phyloP scores from a whole-genome alignment of 2,329 filamentous ascomycete species.

The Fusarium dimerum region DNA sequence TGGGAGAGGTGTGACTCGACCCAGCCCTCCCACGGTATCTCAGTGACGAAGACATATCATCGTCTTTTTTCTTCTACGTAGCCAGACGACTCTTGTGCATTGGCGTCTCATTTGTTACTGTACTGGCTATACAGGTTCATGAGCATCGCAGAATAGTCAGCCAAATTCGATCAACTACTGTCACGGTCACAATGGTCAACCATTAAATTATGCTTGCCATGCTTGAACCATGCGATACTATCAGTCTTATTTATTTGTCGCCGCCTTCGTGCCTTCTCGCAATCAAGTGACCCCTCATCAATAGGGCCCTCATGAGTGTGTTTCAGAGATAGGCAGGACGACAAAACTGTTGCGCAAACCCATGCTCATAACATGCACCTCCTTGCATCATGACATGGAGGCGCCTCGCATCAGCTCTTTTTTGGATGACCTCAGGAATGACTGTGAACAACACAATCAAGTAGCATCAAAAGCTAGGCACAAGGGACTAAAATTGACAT shows the following conservation, averaged over 20 bases:
- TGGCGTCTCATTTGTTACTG: too few relatives aligned
- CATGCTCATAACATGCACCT: constrained; percentile 7
- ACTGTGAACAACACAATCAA: constrained; percentile 10
- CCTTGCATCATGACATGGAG: constrained; percentile 7
- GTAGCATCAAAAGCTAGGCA: not conserved
- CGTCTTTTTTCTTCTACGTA: not conserved
- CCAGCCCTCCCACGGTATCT: not conserved
- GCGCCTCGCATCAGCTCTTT: constrained; percentile 11
- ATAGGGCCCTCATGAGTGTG: not conserved
- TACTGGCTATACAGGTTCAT: too few relatives aligned
- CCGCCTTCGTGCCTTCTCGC: not conserved
- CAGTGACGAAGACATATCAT: not conserved
- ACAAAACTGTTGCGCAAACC: not conserved
- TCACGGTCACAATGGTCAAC: too few relatives aligned
- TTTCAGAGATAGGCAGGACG: not conserved
- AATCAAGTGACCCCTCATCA: not conserved
- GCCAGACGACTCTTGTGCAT: not conserved
- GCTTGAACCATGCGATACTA: too few relatives aligned
- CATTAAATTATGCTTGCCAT: too few relatives aligned
- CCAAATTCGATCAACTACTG: too few relatives aligned
- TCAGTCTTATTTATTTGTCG: not conserved
- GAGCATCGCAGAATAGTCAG: too few relatives aligned
- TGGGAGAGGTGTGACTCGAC: not conserved
- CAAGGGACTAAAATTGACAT: too few relatives aligned
- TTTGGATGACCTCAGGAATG: constrained; percentile 4